Percentiles rank a stretch among this genome's conserved stretches.
Conservation (phyloP, 1,284 basidiomycete species). For the Fistulinella cinereoalba region DNA sequence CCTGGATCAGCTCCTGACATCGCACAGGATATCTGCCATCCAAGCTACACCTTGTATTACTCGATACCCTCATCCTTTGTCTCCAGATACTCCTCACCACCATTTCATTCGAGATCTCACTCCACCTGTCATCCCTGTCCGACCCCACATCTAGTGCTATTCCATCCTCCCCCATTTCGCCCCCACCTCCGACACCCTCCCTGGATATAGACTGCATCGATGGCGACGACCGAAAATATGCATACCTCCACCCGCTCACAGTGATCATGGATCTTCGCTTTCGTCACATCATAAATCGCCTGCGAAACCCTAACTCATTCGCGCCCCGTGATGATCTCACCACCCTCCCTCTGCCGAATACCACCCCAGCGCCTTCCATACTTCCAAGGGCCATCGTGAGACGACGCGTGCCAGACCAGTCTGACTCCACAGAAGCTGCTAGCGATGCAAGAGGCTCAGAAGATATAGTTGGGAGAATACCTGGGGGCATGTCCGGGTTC, state of each 20-base stretch:
- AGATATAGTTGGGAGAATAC: conserved; percentile 33
- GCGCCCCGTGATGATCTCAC: conserved; percentile 34
- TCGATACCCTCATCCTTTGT: conserved; percentile 64
- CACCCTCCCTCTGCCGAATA: conserved; percentile 59
- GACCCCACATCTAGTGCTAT: conserved; percentile 25
- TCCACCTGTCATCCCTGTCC: conserved; percentile 33
- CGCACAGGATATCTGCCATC: conserved; percentile 57
- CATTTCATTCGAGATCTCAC: conserved; percentile 62
- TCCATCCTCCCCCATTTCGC: conserved; percentile 23
- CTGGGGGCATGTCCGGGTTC: conserved; percentile 41
- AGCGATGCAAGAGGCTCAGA: conserved; percentile 19
- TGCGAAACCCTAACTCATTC: conserved; percentile 51
- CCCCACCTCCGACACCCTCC: conserved; percentile 19
- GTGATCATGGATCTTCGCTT: conserved; percentile 63
- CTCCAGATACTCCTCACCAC: conserved; percentile 62
- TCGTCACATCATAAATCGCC: conserved; percentile 47
- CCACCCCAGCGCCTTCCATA: conserved; percentile 49
- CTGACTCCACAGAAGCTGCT: conserved; percentile 24
- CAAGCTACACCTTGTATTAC: conserved; percentile 55
- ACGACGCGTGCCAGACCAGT: conserved; percentile 36
- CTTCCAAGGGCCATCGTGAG: conserved; percentile 53
- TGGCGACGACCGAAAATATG: conserved; percentile 22
- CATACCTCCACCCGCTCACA: conserved; percentile 29
- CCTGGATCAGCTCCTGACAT: conserved; percentile 7
- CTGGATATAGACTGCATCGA: conserved; percentile 24